phyloP scores from a whole-genome alignment of 768 basidiomycete species.

The Clitopilus passeckerianus region DNA sequence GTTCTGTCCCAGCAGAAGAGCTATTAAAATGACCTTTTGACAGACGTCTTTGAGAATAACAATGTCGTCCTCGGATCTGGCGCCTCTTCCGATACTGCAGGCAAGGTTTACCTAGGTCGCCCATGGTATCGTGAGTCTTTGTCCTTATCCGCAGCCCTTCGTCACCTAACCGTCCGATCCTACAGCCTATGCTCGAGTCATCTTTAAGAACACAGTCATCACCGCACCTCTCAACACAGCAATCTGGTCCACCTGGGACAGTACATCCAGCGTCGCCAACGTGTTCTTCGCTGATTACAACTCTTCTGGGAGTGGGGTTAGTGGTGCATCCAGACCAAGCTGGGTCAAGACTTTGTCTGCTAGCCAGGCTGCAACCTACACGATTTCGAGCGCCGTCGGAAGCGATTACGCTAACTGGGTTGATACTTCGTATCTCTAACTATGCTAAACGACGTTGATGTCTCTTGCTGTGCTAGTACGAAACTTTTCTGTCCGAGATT shows the following conservation, averaged over 20 bases:
- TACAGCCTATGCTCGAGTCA: slow-evolving; percentile 27
- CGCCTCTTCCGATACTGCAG: slow-evolving; percentile 13
- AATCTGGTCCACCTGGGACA: slow-evolving; percentile 44
- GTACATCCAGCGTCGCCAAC: slow-evolving; percentile 27
- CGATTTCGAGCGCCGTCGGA: slow-evolving; percentile 40
- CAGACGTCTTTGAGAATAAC: slow-evolving; percentile 4
- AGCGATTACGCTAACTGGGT: slow-evolving; percentile 43
- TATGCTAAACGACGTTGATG: no score
- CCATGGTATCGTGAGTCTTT: slow-evolving; percentile 10
- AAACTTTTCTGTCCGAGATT: no score
- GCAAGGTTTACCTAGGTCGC: slow-evolving; percentile 17
- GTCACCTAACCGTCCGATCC: neutral
- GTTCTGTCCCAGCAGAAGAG: slow-evolving; percentile 11
- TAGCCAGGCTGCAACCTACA: slow-evolving; percentile 30
- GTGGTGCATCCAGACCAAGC: slow-evolving; percentile 26
- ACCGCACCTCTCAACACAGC: slow-evolving; percentile 32
- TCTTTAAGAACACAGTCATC: slow-evolving; percentile 42
- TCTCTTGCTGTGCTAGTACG: no score
- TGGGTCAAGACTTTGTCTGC: slow-evolving; percentile 34
- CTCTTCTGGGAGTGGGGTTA: slow-evolving; percentile 35
- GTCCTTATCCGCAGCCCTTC: neutral
- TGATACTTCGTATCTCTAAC: slow-evolving; percentile 27
- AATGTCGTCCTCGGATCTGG: slow-evolving; percentile 7
- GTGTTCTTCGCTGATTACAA: slow-evolving; percentile 42
- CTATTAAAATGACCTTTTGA: neutral